Conservation (phyloP, 202 grass and related monocot genomes). For the Schoenoplectus tabernaemontani region DNA sequence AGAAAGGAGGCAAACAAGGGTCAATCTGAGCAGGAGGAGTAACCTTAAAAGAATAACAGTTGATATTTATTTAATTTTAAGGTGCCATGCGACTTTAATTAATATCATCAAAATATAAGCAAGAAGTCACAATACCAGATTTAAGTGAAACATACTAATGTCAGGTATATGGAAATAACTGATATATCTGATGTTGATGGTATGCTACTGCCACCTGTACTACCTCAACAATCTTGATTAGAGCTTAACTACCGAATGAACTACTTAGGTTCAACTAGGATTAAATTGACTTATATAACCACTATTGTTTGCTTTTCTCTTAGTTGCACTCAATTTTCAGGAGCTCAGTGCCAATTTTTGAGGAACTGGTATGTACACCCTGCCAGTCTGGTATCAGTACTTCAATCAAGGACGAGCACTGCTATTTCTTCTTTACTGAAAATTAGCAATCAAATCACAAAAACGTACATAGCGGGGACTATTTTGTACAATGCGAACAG, state of each 20-base stretch:
- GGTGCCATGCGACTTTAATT: background rate
- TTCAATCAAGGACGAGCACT: slow-evolving; percentile 6
- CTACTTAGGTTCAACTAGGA: background rate
- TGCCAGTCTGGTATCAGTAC: background rate
- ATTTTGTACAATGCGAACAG: slow-evolving; percentile 72
- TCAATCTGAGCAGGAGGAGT: background rate
- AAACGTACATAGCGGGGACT: slow-evolving; percentile 63
- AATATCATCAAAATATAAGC: background rate
- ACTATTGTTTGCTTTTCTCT: background rate
- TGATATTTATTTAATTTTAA: background rate
- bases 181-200: background rate
- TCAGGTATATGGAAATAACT: background rate
- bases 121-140: background rate
- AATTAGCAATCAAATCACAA: slow-evolving; percentile 30
- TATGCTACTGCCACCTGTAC: background rate
- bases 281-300: background rate
- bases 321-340: slow-evolving; percentile 1
- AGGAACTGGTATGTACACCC: background rate
- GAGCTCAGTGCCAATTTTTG: background rate
- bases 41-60: background rate
- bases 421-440: background rate
- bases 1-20: background rate
- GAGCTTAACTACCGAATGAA: slow-evolving; percentile 1
- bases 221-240: too few relatives aligned
- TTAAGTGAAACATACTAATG: background rate